These are phyloP conservation scores for Eucalyptus cloeziana DNA, from an alignment of 345 rosid species.

Conservation along the genomic window DNA sequence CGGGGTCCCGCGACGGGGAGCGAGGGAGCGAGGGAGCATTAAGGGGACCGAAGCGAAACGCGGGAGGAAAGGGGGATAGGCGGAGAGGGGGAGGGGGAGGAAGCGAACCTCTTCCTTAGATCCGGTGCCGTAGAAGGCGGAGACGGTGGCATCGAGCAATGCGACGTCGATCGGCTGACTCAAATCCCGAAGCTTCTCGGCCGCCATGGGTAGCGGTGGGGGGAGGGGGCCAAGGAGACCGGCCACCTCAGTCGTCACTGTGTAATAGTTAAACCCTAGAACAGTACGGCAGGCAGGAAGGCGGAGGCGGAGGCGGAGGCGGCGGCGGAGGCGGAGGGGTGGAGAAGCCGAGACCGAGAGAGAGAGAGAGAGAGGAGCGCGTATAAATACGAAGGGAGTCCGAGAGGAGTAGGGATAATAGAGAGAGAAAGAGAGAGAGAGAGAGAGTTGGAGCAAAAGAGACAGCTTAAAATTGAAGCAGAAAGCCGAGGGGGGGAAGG, in stretches of 20 bases:
- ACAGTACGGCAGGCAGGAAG: neutral
- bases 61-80: too few relatives aligned
- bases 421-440: neutral
- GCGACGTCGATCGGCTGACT: slow-evolving; percentile 89
- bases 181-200: slow-evolving; percentile 92
- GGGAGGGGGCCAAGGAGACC: neutral
- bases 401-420: neutral
- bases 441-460: neutral
- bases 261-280: neutral
- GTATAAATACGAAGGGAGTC: neutral
- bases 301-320: neutral
- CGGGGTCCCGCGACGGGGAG: neutral
- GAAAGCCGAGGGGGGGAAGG: neutral
- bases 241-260: neutral
- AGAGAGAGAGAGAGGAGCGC: slow-evolving; percentile 3
- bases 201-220: slow-evolving; percentile 45
- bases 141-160: slow-evolving; percentile 91
- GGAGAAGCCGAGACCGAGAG: neutral
- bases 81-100: neutral
- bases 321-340: neutral
- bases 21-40: neutral
- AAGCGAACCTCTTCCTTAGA: slow-evolving; percentile 87
- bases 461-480: slow-evolving; percentile 92
- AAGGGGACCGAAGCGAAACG: neutral
- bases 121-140: slow-evolving; percentile 99